Evolutionary conservation across 176 grass and related monocot species (phyloP).

Genomic region (Triticum aestivum): DNA sequence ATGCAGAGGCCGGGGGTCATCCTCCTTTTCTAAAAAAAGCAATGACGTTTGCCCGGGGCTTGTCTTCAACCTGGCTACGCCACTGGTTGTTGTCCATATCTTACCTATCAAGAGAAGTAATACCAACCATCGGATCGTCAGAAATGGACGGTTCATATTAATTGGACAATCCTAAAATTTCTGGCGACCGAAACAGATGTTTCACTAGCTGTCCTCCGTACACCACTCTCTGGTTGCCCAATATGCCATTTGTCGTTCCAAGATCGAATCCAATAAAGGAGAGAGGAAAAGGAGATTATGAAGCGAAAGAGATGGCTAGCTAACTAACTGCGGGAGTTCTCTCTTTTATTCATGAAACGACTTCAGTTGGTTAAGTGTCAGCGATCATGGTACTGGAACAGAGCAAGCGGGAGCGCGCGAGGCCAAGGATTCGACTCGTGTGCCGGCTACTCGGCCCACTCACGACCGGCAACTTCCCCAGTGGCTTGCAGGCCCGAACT

Average conservation of each 20-base stretch:
- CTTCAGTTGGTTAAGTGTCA: conserved; percentile 20
- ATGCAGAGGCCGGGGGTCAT: too few relatives aligned
- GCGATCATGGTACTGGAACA: not conserved
- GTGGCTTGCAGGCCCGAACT: too few relatives aligned
- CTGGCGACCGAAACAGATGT: not conserved
- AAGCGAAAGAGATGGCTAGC: conserved; percentile 10
- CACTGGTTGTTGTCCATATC: too few relatives aligned
- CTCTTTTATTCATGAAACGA: not conserved
- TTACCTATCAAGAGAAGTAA: not conserved
- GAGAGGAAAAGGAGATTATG: too few relatives aligned
- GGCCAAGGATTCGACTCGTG: too few relatives aligned
- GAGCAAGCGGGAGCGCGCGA: too few relatives aligned
- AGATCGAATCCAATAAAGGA: not conserved
- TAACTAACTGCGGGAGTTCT: not conserved
- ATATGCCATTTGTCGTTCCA: not conserved
- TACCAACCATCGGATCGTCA: not conserved
- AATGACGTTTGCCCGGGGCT: too few relatives aligned
- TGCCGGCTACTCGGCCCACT: too few relatives aligned
- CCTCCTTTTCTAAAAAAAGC: too few relatives aligned
- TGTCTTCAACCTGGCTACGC: too few relatives aligned
- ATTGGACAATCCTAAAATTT: not conserved
- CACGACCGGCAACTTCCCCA: too few relatives aligned
- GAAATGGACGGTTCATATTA: not conserved
- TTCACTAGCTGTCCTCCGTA: not conserved
- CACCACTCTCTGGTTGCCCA: not conserved